phyloP scores from a whole-genome alignment of 2,329 filamentous ascomycete genomes.

The Calonectria pteridis region DNA sequence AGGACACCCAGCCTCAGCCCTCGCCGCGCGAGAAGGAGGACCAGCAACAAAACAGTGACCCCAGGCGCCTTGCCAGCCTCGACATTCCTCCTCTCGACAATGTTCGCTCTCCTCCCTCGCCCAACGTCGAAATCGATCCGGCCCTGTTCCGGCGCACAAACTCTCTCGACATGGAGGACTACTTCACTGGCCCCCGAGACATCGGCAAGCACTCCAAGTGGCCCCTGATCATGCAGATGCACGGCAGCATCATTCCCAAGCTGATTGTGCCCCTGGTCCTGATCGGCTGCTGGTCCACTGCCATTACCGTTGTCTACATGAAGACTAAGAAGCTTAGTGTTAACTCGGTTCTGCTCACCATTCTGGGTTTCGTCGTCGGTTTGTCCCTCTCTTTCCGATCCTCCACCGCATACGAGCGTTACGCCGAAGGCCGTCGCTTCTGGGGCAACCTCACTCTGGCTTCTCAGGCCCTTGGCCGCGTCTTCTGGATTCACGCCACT shows the following conservation, averaged over 20 bases:
- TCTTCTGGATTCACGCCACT: conserved; percentile 86
- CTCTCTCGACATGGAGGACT: conserved; percentile 67
- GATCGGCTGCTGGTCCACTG: conserved; percentile 74
- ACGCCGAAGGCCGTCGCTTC: conserved; percentile 72
- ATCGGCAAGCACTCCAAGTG: conserved; percentile 81
- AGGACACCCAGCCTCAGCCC: background rate
- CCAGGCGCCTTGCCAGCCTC: conserved; percentile 42
- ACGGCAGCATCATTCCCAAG: conserved; percentile 80
- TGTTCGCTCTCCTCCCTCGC: conserved; percentile 47
- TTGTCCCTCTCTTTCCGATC: conserved; percentile 82
- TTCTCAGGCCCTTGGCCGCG: conserved; percentile 76
- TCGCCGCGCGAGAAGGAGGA: background rate
- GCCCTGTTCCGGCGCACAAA: conserved; percentile 49
- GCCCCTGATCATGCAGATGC: conserved; percentile 80
- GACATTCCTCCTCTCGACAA: conserved; percentile 46
- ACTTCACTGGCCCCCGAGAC: conserved; percentile 76
- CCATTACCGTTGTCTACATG: conserved; percentile 69
- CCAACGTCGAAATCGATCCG: conserved; percentile 44
- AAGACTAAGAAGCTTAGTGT: conserved; percentile 54
- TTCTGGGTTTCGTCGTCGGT: conserved; percentile 86
- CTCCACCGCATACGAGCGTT: conserved; percentile 82
- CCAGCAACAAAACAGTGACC: conserved; percentile 24
- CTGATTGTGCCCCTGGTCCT: conserved; percentile 77
- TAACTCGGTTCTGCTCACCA: conserved; percentile 70
- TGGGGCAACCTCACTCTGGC: conserved; percentile 74